phyloP scores from a whole-genome alignment of 345 rosid species.

The Hirschfeldia incana region DNA sequence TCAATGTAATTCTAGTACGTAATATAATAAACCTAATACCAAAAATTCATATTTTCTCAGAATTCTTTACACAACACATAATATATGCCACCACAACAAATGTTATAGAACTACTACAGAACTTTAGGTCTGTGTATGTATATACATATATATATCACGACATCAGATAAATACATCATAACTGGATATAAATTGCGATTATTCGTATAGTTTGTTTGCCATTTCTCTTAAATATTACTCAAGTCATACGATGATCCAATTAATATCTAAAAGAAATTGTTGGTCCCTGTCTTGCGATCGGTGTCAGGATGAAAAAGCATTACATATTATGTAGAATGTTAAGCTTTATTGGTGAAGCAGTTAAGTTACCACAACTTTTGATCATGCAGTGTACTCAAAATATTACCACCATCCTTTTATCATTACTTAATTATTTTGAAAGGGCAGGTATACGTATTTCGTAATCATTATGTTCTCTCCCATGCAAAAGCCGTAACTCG shows the following conservation, averaged over 20 bases:
- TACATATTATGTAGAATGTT: slow-evolving; percentile 33
- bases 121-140: neutral
- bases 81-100: neutral
- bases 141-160: neutral
- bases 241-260: neutral
- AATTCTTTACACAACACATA: neutral
- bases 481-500: slow-evolving; percentile 39
- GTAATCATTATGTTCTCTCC: slow-evolving; percentile 36
- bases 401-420: slow-evolving; percentile 26
- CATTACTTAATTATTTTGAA: neutral
- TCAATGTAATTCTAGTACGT: neutral
- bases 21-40: neutral
- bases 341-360: slow-evolving; percentile 35
- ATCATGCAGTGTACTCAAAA: slow-evolving; percentile 32
- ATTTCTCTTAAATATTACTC: neutral
- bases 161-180: neutral
- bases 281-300: slow-evolving; percentile 30
- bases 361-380: slow-evolving; percentile 31
- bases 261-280: slow-evolving; percentile 13
- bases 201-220: neutral
- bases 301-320: slow-evolving; percentile 30
- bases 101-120: neutral
- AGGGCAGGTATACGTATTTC: slow-evolving; percentile 38
- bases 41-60: too few relatives aligned
- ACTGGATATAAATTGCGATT: neutral